Percentiles rank a stretch among this genome's conserved stretches.
These are phyloP conservation scores for Metarhizium guizhouense DNA, from an alignment of 2,329 filamentous ascomycete species.

Conservation along the genomic window DNA sequence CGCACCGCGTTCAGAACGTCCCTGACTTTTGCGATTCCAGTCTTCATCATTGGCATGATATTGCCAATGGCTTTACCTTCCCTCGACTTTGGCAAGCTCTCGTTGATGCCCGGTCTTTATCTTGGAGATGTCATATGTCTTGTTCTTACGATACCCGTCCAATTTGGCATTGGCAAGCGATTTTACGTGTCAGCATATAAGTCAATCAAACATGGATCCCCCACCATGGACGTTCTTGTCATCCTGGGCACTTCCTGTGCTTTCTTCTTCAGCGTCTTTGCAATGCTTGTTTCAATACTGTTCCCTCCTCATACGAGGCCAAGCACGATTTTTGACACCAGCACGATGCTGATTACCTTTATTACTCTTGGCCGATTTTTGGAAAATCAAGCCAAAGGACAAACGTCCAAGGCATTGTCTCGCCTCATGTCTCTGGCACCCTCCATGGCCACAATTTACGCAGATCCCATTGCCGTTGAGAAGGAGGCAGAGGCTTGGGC, in stretches of 20 bases:
- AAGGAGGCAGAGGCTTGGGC: slow-evolving; percentile 78
- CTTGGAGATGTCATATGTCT: slow-evolving; percentile 83
- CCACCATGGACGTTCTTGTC: slow-evolving; percentile 96
- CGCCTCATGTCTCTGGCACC: slow-evolving; percentile 91
- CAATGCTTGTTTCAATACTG: slow-evolving; percentile 75
- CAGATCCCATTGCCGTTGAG: slow-evolving; percentile 85
- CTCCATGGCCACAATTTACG: slow-evolving; percentile 94
- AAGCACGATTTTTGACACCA: slow-evolving; percentile 90
- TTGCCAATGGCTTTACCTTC: slow-evolving; percentile 74
- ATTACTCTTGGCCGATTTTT: slow-evolving; percentile 84
- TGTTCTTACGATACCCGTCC: slow-evolving; percentile 78
- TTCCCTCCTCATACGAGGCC: slow-evolving; percentile 71
- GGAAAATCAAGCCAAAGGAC: slow-evolving; percentile 90
- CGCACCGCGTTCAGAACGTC: slow-evolving; percentile 70
- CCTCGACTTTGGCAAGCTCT: slow-evolving; percentile 66
- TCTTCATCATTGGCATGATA: slow-evolving; percentile 88
- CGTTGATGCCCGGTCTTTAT: slow-evolving; percentile 66
- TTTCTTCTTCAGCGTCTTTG: slow-evolving; percentile 87
- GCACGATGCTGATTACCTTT: slow-evolving; percentile 96
- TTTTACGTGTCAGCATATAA: slow-evolving; percentile 95
- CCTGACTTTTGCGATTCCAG: slow-evolving; percentile 73
- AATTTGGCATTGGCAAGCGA: slow-evolving; percentile 90
- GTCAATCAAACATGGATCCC: slow-evolving; percentile 79
- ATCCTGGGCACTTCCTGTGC: slow-evolving; percentile 89
- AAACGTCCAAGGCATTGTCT: slow-evolving; percentile 90